A percentile compares a stretch with the other conserved stretches of the same genome.
Evolutionary conservation across 192 early-diverging fungal genomes (phyloP).

Genomic region (Neocallimastix lanati): DNA sequence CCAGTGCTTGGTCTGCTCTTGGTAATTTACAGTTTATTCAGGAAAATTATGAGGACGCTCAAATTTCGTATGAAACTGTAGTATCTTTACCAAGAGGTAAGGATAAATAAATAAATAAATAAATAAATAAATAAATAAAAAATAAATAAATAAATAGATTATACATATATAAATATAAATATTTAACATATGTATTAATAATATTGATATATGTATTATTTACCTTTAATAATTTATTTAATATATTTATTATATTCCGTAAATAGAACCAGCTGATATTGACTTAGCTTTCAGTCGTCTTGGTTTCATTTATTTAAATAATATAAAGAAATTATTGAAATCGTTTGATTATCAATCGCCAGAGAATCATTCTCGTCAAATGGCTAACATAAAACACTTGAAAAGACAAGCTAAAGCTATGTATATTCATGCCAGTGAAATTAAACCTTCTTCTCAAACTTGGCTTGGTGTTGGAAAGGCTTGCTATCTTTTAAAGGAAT

Average conservation of each 20-base stretch:
- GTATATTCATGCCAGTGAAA: slow-evolving; percentile 24
- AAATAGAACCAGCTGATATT: slow-evolving; percentile 20
- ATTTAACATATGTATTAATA: too few relatives aligned
- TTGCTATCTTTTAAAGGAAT: slow-evolving; percentile 22
- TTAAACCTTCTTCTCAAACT: slow-evolving; percentile 11
- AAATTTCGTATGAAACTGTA: slow-evolving; percentile 30
- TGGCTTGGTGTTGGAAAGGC: slow-evolving; percentile 35
- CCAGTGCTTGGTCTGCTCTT: slow-evolving; percentile 28
- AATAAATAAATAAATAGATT: too few relatives aligned
- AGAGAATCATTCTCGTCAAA: slow-evolving; percentile 11
- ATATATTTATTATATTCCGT: too few relatives aligned
- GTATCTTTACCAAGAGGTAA: slow-evolving; percentile 20
- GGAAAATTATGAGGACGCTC: slow-evolving; percentile 16
- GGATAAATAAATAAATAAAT: too few relatives aligned
- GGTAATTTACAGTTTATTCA: slow-evolving; percentile 23
- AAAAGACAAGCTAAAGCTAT: slow-evolving; percentile 19
- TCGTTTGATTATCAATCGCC: not conserved
- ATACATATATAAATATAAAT: too few relatives aligned
- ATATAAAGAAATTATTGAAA: not conserved
- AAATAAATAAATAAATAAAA: too few relatives aligned
- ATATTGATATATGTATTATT: too few relatives aligned
- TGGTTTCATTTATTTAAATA: slow-evolving; percentile 20
- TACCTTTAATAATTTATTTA: too few relatives aligned
- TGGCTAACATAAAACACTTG: not conserved
- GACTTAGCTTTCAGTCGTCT: slow-evolving; percentile 25